Conservation (phyloP, 495 filamentous ascomycete species). For the Cenococcum geophilum region DNA sequence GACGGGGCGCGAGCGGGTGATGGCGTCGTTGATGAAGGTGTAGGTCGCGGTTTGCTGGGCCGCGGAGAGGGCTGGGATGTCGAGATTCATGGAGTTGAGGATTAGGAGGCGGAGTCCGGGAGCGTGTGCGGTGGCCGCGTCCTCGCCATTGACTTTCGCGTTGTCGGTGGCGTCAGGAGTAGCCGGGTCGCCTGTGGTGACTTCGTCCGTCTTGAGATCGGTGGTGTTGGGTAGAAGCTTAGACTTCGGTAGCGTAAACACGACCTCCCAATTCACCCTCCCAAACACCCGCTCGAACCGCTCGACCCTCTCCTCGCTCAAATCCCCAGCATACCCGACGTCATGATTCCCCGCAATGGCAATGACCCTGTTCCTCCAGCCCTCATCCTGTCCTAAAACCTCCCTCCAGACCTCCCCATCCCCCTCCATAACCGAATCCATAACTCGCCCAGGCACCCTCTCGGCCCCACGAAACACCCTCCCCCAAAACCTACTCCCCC, state of each 20-base stretch:
- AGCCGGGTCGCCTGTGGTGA: neutral
- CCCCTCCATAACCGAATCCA: constrained; percentile 48
- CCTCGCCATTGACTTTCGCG: neutral
- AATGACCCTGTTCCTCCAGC: constrained; percentile 72
- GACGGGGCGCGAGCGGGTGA: constrained; percentile 60
- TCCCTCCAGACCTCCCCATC: constrained; percentile 28
- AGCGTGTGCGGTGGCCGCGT: constrained; percentile 37
- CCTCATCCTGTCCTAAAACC: constrained; percentile 48
- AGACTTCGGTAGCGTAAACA: constrained; percentile 52
- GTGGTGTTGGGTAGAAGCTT: neutral
- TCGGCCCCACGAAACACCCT: constrained; percentile 66
- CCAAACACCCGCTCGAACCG: constrained; percentile 82
- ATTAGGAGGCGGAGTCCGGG: constrained; percentile 67
- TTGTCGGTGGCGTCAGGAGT: neutral
- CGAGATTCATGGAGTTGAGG: constrained; percentile 86
- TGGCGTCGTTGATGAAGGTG: constrained; percentile 65
- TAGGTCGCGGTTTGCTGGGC: constrained; percentile 67
- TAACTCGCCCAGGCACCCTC: constrained; percentile 45
- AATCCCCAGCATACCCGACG: constrained; percentile 89
- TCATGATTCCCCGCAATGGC: constrained; percentile 94
- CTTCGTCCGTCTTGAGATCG: too few relatives aligned
- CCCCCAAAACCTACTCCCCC: constrained; percentile 73
- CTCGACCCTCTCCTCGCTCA: constrained; percentile 60
- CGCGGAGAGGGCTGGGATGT: constrained; percentile 63
- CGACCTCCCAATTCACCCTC: constrained; percentile 76